Conservation (phyloP, 306 rosid genomes). For the Dryas drummondii region DNA sequence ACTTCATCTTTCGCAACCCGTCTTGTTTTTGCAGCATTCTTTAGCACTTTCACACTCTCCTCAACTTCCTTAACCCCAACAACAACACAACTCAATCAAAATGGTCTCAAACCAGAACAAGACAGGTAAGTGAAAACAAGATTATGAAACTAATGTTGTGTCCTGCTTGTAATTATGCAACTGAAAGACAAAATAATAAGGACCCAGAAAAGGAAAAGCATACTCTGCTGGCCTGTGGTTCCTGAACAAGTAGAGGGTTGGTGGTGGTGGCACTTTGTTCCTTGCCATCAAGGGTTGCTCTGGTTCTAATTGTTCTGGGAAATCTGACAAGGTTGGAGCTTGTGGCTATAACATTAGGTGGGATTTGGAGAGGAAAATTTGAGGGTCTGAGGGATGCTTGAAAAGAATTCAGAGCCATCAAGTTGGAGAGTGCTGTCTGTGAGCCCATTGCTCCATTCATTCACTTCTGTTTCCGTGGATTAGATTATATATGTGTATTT, state of each 20-base stretch:
- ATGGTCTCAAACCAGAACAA: neutral
- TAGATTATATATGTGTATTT: neutral
- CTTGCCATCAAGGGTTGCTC: conserved; percentile 58
- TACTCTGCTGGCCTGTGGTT: conserved; percentile 44
- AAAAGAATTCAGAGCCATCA: conserved; percentile 33
- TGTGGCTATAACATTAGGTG: conserved; percentile 17
- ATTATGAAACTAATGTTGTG: neutral
- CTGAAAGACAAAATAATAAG: neutral
- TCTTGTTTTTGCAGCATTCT: conserved; percentile 75
- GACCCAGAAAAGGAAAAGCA: conserved; percentile 11
- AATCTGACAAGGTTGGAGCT: conserved; percentile 26
- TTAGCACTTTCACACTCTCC: conserved; percentile 73
- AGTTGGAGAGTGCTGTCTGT: conserved; percentile 17
- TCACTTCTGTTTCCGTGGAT: conserved; percentile 11
- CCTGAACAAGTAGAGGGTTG: conserved; percentile 40
- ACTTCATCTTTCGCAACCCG: conserved; percentile 56
- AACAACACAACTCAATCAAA: conserved; percentile 13
- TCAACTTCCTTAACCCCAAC: conserved; percentile 59
- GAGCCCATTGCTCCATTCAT: conserved; percentile 37
- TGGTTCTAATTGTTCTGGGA: conserved; percentile 34
- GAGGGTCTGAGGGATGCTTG: conserved; percentile 28
- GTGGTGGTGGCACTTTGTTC: conserved; percentile 52
- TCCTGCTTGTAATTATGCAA: neutral
- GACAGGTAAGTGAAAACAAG: neutral
- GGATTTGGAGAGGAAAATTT: conserved; percentile 28